Conservation (phyloP, 495 filamentous ascomycete genomes). For the Penicillium samsonianum region DNA sequence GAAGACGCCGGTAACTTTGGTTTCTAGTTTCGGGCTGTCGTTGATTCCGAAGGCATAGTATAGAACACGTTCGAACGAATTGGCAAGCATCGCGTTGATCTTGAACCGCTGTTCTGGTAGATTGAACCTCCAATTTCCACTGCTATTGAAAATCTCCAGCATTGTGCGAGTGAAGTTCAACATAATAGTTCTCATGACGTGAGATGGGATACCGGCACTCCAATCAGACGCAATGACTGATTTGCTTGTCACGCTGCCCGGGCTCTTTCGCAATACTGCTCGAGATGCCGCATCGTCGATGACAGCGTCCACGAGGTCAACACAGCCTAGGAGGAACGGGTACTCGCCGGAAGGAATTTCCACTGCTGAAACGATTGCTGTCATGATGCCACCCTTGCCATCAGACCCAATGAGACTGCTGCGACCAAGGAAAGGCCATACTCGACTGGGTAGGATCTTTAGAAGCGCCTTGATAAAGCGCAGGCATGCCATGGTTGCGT, state of each 20-base stretch:
- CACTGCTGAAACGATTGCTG: constrained; percentile 68
- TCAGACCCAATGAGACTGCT: constrained; percentile 74
- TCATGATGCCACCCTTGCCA: constrained; percentile 70
- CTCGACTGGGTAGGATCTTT: constrained; percentile 69
- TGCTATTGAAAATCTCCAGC: constrained; percentile 81
- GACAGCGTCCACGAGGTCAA: constrained; percentile 71
- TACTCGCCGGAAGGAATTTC: constrained; percentile 77
- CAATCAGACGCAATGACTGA: constrained; percentile 54
- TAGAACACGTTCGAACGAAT: constrained; percentile 69
- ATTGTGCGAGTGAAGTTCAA: constrained; percentile 69
- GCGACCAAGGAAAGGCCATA: constrained; percentile 86
- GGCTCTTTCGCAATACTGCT: constrained; percentile 68
- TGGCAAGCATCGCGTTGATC: constrained; percentile 59
- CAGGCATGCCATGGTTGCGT: constrained; percentile 69
- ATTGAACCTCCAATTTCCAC: constrained; percentile 77
- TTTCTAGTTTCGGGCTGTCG: constrained; percentile 49
- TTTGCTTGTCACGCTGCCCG: constrained; percentile 51
- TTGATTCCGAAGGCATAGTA: constrained; percentile 73
- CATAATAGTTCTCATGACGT: constrained; percentile 70
- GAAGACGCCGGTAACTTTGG: constrained; percentile 65
- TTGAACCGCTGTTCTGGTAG: constrained; percentile 63
- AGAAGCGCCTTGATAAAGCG: constrained; percentile 75
- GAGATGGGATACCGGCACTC: constrained; percentile 73
- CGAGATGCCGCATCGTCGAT: constrained; percentile 74
- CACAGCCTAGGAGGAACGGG: constrained; percentile 70